Evolutionary conservation across 495 filamentous ascomycete genomes (phyloP).

Genomic region (Penicillium diatomitis): DNA sequence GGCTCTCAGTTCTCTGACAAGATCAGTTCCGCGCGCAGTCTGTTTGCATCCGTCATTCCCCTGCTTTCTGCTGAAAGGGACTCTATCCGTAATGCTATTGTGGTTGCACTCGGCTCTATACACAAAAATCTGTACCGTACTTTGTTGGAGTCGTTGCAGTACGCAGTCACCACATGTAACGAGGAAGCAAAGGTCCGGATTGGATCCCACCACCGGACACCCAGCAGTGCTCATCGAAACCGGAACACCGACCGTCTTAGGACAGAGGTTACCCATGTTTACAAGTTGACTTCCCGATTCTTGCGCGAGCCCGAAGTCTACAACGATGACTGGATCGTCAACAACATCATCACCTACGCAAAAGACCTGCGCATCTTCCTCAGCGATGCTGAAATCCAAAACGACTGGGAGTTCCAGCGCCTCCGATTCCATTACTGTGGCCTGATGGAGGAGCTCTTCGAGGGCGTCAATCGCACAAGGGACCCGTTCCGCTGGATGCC

Average conservation of each 20-base stretch:
- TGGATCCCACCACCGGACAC: slow-evolving; percentile 62
- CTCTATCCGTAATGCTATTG: slow-evolving; percentile 81
- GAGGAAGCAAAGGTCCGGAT: slow-evolving; percentile 83
- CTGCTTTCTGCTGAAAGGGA: slow-evolving; percentile 67
- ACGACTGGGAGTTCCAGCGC: slow-evolving; percentile 92
- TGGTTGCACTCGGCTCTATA: slow-evolving; percentile 84
- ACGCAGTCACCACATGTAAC: slow-evolving; percentile 69
- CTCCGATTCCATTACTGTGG: slow-evolving; percentile 89
- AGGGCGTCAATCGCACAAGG: slow-evolving; percentile 78
- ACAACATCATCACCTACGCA: slow-evolving; percentile 80
- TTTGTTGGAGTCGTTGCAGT: slow-evolving; percentile 80
- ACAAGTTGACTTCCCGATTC: slow-evolving; percentile 89
- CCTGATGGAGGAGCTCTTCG: slow-evolving; percentile 83
- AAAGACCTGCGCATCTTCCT: slow-evolving; percentile 90
- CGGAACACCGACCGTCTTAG: slow-evolving; percentile 75
- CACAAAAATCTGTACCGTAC: slow-evolving; percentile 94
- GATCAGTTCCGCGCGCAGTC: slow-evolving; percentile 73
- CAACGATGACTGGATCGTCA: slow-evolving; percentile 86
- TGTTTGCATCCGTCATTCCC: slow-evolving; percentile 87
- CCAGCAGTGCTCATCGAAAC: slow-evolving; percentile 65
- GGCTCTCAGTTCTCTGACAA: slow-evolving; percentile 61
- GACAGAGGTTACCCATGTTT: slow-evolving; percentile 91
- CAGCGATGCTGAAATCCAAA: slow-evolving; percentile 88
- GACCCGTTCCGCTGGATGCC: slow-evolving; percentile 89
- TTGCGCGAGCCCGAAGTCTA: slow-evolving; percentile 69